Evolutionary conservation across 1,139 yeast species (phyloP).

Genomic region (Meyerozyma smithsonii): DNA sequence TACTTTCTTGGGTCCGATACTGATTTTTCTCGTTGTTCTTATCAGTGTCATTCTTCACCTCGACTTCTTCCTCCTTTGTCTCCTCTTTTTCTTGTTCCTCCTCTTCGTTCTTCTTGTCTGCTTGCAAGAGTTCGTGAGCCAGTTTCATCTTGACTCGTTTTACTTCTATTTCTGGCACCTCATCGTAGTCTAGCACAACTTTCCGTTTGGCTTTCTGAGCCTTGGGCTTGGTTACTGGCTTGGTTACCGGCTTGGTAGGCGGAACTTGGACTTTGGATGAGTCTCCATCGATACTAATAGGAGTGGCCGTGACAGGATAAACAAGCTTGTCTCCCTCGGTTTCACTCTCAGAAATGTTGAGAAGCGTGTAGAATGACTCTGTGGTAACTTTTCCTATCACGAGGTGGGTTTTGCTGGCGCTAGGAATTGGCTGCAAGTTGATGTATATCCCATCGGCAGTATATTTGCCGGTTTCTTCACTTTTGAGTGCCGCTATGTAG

Average conservation of each 20-base stretch:
- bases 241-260: too few species aligned
- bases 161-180: background rate
- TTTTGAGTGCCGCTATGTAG: conserved; percentile 46
- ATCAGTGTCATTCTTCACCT: background rate
- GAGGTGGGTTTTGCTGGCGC: conserved; percentile 43
- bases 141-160: background rate
- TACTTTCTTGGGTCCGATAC: background rate
- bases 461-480: conserved; percentile 16
- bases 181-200: background rate
- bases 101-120: background rate
- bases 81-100: background rate
- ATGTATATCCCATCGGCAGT: conserved; percentile 48
- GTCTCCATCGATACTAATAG: background rate
- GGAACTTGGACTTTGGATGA: background rate
- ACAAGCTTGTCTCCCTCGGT: conserved; percentile 40
- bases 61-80: background rate
- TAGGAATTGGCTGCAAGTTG: conserved; percentile 44
- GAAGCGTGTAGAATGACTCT: conserved; percentile 51
- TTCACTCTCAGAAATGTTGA: conserved; percentile 50
- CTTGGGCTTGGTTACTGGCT: too few species aligned
- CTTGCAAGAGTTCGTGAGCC: background rate
- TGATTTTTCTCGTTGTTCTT: background rate
- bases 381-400: conserved; percentile 63
- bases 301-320: conserved; percentile 35
- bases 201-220: background rate